phyloP scores from a whole-genome alignment of 331 rosid genomes.

The Telfairia occidentalis region DNA sequence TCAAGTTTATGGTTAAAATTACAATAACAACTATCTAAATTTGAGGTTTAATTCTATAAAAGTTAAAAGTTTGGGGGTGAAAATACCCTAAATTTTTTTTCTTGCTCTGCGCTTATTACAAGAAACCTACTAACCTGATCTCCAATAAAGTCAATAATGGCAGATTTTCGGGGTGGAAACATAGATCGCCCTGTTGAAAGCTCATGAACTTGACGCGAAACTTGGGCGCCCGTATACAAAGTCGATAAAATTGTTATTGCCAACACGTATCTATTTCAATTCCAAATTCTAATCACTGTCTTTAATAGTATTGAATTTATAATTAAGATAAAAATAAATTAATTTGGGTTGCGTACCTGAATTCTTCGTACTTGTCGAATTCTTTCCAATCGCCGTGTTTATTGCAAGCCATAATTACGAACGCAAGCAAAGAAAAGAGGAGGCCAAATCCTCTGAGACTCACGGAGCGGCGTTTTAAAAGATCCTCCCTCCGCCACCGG shows the following conservation, averaged over 20 bases:
- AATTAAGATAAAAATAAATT: not conserved
- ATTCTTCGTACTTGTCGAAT: slow-evolving; percentile 60
- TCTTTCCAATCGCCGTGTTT: slow-evolving; percentile 54
- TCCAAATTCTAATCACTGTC: not conserved
- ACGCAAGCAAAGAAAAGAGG: slow-evolving; percentile 43
- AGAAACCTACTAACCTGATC: slow-evolving; percentile 47
- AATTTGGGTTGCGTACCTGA: slow-evolving; percentile 27
- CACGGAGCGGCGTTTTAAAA: slow-evolving; percentile 43
- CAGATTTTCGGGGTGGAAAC: slow-evolving; percentile 25
- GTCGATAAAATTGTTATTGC: slow-evolving; percentile 44
- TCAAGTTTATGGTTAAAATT: too few relatives aligned
- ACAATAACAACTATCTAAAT: too few relatives aligned
- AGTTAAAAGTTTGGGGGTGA: too few relatives aligned
- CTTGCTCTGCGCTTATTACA: too few relatives aligned
- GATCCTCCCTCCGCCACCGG: slow-evolving; percentile 66
- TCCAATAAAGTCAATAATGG: slow-evolving; percentile 44
- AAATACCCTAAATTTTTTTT: too few relatives aligned
- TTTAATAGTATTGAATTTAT: not conserved
- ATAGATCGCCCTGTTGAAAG: slow-evolving; percentile 24
- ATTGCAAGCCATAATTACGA: slow-evolving; percentile 49
- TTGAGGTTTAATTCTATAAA: too few relatives aligned
- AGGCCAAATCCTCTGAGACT: slow-evolving; percentile 51
- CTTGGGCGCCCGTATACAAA: slow-evolving; percentile 41
- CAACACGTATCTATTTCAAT: slow-evolving; percentile 40
- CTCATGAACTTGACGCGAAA: slow-evolving; percentile 33